phyloP scores from a whole-genome alignment of 2,329 filamentous ascomycete species.

The Fusarium tricinctum region DNA sequence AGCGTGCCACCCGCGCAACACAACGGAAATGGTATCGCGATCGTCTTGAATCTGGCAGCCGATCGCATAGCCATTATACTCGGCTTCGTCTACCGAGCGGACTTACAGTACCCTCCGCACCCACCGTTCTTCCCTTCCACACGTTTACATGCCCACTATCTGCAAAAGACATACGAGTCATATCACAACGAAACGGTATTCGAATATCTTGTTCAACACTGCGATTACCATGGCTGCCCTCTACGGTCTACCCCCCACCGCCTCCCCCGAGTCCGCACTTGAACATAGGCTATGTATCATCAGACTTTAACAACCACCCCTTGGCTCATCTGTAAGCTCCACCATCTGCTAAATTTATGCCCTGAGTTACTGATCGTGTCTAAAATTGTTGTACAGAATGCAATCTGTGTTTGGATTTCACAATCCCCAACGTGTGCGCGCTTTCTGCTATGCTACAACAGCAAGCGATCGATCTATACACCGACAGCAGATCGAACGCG shows the following conservation, averaged over 20 bases:
- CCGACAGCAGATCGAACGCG: slow-evolving; percentile 90
- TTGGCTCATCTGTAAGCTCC: slow-evolving; percentile 82
- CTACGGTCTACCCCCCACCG: slow-evolving; percentile 86
- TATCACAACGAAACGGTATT: slow-evolving; percentile 93
- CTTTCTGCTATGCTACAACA: slow-evolving; percentile 96
- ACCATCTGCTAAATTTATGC: not conserved
- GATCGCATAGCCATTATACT: slow-evolving; percentile 70
- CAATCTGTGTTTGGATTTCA: slow-evolving; percentile 98
- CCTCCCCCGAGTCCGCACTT: slow-evolving; percentile 83
- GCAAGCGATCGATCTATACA: slow-evolving; percentile 90
- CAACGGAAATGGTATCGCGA: slow-evolving; percentile 92
- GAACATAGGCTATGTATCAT: slow-evolving; percentile 96
- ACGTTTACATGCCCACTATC: slow-evolving; percentile 96
- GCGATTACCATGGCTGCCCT: slow-evolving; percentile 86
- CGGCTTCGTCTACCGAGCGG: slow-evolving; percentile 80
- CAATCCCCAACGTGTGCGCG: slow-evolving; percentile 78
- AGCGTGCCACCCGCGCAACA: slow-evolving; percentile 83
- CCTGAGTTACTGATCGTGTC: slow-evolving; percentile 15
- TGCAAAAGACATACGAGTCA: slow-evolving; percentile 90
- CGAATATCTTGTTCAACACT: slow-evolving; percentile 94
- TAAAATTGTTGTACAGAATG: slow-evolving; percentile 69
- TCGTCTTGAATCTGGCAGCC: slow-evolving; percentile 73
- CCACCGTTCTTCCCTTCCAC: slow-evolving; percentile 96
- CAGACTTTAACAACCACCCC: slow-evolving; percentile 99
- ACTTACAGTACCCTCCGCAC: slow-evolving; percentile 85